Evolutionary conservation across 2,329 filamentous ascomycete species (phyloP), one percentile per base, ranked within the genome.

Genomic region (Escovopsis sp.): DNA sequence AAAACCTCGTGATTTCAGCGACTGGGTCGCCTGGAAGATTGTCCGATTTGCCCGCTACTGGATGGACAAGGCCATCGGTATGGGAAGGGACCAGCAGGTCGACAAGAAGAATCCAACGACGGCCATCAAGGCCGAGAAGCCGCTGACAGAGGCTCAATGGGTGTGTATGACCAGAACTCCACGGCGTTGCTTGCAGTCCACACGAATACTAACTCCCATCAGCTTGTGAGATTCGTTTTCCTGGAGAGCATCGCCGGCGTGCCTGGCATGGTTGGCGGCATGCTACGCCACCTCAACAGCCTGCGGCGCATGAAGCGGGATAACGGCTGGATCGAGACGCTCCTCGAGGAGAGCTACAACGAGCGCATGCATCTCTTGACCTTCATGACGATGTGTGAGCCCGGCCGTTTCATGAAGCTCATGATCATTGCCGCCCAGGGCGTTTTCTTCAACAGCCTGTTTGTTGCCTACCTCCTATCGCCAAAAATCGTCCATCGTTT

Each of bases 361-460:
- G 86, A 94, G 57, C 70, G 87, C 18, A 94, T 96, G 86, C 85
- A 93, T 49, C 72, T 93, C 2, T 63, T 93, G 21, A 90, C 83
- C 0, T 94, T 96, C 58, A 76, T 98, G 56, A 93, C 92, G 59
- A 81, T 94, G 69, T 81, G 79, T 38, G 57, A 61, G 44, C 56
- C 56, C 26, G 84, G 83, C 12, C 76, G 71, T 65, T 90, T 94
- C 64, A 93, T 94, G 87, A 79, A 84, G 43, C 57, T 85, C 38
- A 83, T 94, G 75, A 85, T 96, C 37, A 71, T 96, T 27, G 85
- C 78, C 10, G 87, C 88, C 0, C 88, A 96, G 56, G 90, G 88
- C 27, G 83, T 96, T 47, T 96, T 93, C 67, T 94, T 93, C 71
- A 98, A 98, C 60, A 72, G 76, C 43, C 73, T 96, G 54, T 96